Evolutionary conservation across 2,329 filamentous ascomycete species (phyloP).

Genomic region (Fusarium caatingaense): DNA sequence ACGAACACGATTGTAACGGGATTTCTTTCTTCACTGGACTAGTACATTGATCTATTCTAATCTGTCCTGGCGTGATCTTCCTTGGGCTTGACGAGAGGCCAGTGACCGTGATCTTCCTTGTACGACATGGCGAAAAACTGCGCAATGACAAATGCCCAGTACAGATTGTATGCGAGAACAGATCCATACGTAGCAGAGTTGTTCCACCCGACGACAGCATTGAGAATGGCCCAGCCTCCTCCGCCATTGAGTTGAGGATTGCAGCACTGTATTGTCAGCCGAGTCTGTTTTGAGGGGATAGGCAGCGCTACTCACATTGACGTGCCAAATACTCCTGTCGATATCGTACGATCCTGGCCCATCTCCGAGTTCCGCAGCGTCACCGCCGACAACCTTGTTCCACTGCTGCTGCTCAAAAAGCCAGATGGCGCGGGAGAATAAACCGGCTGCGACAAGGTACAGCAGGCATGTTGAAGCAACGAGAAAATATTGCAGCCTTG

Average conservation of each 20-base stretch:
- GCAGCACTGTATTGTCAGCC: slow-evolving; percentile 70
- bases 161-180: slow-evolving; percentile 86
- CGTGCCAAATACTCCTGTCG: slow-evolving; percentile 81
- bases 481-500: slow-evolving; percentile 76
- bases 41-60: slow-evolving; percentile 12
- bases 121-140: slow-evolving; percentile 74
- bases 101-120: slow-evolving; percentile 68
- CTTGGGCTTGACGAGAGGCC: slow-evolving; percentile 57
- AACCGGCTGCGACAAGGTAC: slow-evolving; percentile 84
- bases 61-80: slow-evolving; percentile 2
- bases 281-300: too few species aligned
- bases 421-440: slow-evolving; percentile 84
- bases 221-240: slow-evolving; percentile 88
- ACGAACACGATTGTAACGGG: slow-evolving; percentile 28
- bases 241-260: slow-evolving; percentile 78
- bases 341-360: slow-evolving; percentile 86
- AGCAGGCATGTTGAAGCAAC: slow-evolving; percentile 84
- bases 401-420: slow-evolving; percentile 77
- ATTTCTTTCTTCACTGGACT: slow-evolving; percentile 18
- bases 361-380: slow-evolving; percentile 61
- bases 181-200: slow-evolving; percentile 91
- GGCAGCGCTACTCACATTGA: slow-evolving; percentile 72
- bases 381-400: slow-evolving; percentile 72
- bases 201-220: slow-evolving; percentile 85
- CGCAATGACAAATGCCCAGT: slow-evolving; percentile 84